Percentiles rank a stretch among this genome's conserved stretches.
Evolutionary conservation across 345 rosid species (phyloP).

Genomic region (Diplotaxis tenuifolia): DNA sequence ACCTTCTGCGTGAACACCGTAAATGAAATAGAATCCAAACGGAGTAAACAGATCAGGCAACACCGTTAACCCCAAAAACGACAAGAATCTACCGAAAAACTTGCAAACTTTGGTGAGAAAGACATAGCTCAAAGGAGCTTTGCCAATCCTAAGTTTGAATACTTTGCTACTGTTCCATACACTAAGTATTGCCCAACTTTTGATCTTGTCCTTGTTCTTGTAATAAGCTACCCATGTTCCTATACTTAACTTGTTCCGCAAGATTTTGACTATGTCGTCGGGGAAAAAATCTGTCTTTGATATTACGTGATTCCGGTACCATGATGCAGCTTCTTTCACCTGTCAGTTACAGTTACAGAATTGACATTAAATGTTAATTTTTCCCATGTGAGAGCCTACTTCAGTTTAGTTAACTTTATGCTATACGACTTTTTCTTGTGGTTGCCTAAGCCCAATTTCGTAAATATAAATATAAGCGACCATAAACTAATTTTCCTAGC

Average conservation of each 20-base stretch:
- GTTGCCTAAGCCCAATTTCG: background rate
- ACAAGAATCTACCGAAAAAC: slow-evolving; percentile 43
- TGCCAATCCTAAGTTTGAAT: slow-evolving; percentile 60
- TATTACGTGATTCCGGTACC: slow-evolving; percentile 50
- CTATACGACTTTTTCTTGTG: background rate
- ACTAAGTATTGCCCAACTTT: slow-evolving; percentile 76
- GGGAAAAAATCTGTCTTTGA: slow-evolving; percentile 66
- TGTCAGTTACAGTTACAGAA: slow-evolving; percentile 1
- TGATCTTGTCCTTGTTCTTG: slow-evolving; percentile 28
- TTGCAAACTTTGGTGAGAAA: slow-evolving; percentile 50
- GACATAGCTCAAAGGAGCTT: slow-evolving; percentile 56
- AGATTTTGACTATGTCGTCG: slow-evolving; percentile 51
- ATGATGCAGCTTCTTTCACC: slow-evolving; percentile 53
- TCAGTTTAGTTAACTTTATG: background rate
- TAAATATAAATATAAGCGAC: background rate
- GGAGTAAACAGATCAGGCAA: slow-evolving; percentile 59
- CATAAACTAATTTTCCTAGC: background rate
- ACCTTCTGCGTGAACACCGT: slow-evolving; percentile 68
- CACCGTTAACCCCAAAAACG: slow-evolving; percentile 50
- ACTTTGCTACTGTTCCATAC: slow-evolving; percentile 77
- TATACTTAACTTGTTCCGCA: slow-evolving; percentile 58
- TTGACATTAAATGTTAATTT: background rate
- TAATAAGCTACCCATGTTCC: slow-evolving; percentile 79
- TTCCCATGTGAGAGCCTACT: background rate
- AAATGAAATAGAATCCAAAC: slow-evolving; percentile 77